phyloP scores from a whole-genome alignment of 441 rosid genomes.

The Pelargonium australe region DNA sequence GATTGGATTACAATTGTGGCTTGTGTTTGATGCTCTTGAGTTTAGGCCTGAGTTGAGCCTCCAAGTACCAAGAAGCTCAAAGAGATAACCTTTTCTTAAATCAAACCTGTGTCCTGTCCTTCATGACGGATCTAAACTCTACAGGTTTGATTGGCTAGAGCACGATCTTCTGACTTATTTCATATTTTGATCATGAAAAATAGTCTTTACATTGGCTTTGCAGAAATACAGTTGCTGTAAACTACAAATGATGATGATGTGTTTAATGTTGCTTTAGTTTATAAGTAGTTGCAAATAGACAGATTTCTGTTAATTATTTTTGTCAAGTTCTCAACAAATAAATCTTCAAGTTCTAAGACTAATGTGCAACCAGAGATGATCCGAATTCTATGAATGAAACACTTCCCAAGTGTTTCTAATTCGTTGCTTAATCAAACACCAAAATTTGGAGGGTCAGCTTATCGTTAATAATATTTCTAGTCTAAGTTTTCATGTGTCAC shows the following conservation, averaged over 20 bases:
- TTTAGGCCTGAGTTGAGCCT: neutral
- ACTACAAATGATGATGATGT: neutral
- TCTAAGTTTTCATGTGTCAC: neutral
- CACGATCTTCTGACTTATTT: neutral
- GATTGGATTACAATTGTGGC: neutral
- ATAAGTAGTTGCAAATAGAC: neutral
- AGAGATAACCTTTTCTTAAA: neutral
- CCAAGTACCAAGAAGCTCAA: neutral
- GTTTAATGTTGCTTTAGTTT: conserved; percentile 2
- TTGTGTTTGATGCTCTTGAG: neutral
- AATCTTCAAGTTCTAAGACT: neutral
- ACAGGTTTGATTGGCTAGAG: neutral
- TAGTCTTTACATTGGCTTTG: neutral
- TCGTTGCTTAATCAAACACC: neutral
- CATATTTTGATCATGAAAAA: neutral
- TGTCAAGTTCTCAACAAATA: neutral
- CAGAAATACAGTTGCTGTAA: neutral
- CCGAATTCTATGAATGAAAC: neutral
- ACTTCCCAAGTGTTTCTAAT: conserved; percentile 2
- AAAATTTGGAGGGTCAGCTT: neutral
- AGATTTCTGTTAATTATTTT: neutral
- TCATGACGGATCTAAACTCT: neutral
- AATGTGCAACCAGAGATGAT: neutral
- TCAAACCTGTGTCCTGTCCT: neutral
- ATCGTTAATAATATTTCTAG: neutral